A percentile compares a stretch with the other conserved stretches of the same genome.
Evolutionary conservation across 805 yeast species (phyloP).

Genomic region (Kuraishia ogatae): DNA sequence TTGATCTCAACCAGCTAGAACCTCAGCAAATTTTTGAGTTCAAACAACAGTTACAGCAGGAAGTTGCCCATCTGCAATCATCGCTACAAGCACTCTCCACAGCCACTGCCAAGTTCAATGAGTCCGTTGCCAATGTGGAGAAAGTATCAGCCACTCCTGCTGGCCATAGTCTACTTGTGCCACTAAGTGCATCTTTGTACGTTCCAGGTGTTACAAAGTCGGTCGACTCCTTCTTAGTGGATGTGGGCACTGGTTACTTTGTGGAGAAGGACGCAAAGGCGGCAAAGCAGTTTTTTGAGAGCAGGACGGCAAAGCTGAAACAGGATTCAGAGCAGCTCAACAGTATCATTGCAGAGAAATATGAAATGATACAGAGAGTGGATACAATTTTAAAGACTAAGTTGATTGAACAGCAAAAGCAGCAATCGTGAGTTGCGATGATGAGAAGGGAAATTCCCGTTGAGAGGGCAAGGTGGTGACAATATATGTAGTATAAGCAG

Average conservation of each 20-base stretch:
- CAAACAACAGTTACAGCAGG: slow-evolving; percentile 76
- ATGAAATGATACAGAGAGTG: slow-evolving; percentile 51
- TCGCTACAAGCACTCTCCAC: slow-evolving; percentile 77
- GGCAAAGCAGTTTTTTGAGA: slow-evolving; percentile 63
- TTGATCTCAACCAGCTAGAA: slow-evolving; percentile 62
- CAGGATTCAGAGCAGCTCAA: slow-evolving; percentile 69
- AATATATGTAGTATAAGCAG: neutral
- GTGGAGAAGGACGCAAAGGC: slow-evolving; percentile 70
- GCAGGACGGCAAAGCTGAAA: slow-evolving; percentile 62
- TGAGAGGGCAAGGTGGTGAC: neutral
- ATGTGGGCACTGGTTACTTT: slow-evolving; percentile 93
- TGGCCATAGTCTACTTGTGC: slow-evolving; percentile 59
- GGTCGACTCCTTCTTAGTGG: slow-evolving; percentile 70
- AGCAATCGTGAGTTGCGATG: slow-evolving; percentile 4
- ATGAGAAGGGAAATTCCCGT: too few species aligned
- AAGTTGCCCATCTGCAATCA: slow-evolving; percentile 75
- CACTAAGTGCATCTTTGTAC: slow-evolving; percentile 81
- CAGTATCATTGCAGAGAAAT: slow-evolving; percentile 67
- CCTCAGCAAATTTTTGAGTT: slow-evolving; percentile 82
- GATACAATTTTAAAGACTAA: slow-evolving; percentile 49
- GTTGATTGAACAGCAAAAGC: slow-evolving; percentile 35
- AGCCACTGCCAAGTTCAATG: slow-evolving; percentile 75
- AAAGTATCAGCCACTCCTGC: slow-evolving; percentile 28
- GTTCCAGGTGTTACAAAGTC: slow-evolving; percentile 75
- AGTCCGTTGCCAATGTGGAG: slow-evolving; percentile 67